Evolutionary conservation across 441 rosid genomes (phyloP), one percentile per base, ranked within the genome.

Genomic region (Erodium chrysanthum): DNA sequence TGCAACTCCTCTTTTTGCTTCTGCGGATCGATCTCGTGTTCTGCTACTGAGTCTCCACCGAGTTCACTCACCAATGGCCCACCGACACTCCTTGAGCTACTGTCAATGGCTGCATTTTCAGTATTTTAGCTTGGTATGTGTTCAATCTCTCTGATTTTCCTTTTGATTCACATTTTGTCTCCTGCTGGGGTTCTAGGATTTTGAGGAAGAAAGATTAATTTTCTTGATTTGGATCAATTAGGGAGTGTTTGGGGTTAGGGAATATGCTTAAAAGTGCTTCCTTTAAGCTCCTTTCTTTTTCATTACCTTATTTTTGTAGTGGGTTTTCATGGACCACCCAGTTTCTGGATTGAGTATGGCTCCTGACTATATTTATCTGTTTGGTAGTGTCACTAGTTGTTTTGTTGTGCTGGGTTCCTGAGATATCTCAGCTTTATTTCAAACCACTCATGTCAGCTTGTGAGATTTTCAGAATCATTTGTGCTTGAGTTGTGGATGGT

Each of bases 1-100:
- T 54, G 25, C 25, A 10, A 54, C 42, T 2, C 15, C 17, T 46
- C 15, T 25, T 12, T 37, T 68, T 40, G 65, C 65, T 62, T 27
- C 60, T 42, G 65, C n/a, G 65, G 63, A 58, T 58, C 63, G 63
- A 58, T 50, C 58, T 50, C 58, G 58, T 50, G 3, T 21, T 52
- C 60, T 20, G 23, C 2, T 18, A 17, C 60, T 21, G 60, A 52
- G 60, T 52, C 46, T 40, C 46, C 46, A 40, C 46, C 46, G 46
- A 40, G 46, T 9, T 40, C 46, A 3, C 27, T 54, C 68, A 15
- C 58, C 61, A n/a, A 44, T 70, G 54, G 7, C 44, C 66, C 78
- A 71, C 79, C 77, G 81, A 73, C 82, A 80, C 74, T 20, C 54
- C 10, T 42, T 10, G 5, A 64, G 63, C 27, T 67, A 20, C 70